phyloP scores from a whole-genome alignment of 331 rosid species.

The Ulmus americana region DNA sequence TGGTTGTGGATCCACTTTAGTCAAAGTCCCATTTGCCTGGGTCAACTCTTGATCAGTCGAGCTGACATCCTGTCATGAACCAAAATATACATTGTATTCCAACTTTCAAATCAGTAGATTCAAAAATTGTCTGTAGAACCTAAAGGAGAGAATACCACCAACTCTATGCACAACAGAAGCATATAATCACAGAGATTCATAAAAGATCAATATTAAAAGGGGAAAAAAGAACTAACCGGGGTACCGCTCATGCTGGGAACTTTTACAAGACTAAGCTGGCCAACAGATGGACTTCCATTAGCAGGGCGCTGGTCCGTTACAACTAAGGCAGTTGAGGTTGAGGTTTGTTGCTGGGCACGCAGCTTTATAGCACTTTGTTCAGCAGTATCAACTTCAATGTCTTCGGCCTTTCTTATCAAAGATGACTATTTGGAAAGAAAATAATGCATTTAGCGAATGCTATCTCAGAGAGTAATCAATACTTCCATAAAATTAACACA shows the following conservation, averaged over 20 bases:
- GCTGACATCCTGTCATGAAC: constrained; percentile 57
- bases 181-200: neutral
- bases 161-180: neutral
- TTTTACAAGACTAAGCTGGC: constrained; percentile 74
- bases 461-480: constrained; percentile 5
- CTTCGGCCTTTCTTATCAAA: constrained; percentile 91
- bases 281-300: constrained; percentile 54
- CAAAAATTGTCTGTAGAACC: constrained; percentile 6
- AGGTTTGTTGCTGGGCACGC: constrained; percentile 81
- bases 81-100: constrained; percentile 15
- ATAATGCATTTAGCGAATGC: constrained; percentile 13
- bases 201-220: neutral
- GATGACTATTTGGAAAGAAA: constrained; percentile 55
- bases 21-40: constrained; percentile 67
- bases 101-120: constrained; percentile 13
- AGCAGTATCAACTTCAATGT: constrained; percentile 80
- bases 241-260: constrained; percentile 56
- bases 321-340: constrained; percentile 87
- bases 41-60: constrained; percentile 41
- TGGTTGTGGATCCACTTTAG: constrained; percentile 49
- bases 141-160: neutral
- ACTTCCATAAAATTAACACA: constrained; percentile 16
- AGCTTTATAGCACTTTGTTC: constrained; percentile 91
- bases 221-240: constrained; percentile 43
- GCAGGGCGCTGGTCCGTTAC: constrained; percentile 68